Evolutionary conservation across 164 flowering plant genomes (phyloP).

Genomic region (Magnolia changhungtana): DNA sequence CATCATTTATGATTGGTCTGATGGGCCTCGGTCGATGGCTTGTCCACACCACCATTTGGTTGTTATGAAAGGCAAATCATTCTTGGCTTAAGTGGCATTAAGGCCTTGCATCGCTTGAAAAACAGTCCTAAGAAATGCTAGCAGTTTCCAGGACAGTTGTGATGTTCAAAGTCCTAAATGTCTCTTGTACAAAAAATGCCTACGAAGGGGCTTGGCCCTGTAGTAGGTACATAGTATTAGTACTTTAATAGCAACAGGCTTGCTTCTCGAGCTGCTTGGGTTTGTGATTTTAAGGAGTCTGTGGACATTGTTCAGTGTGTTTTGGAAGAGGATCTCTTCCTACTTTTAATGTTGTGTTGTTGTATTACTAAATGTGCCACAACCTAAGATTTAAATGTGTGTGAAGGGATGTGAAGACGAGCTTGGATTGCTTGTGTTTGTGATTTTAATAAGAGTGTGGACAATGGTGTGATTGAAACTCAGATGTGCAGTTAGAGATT

Average conservation of each 20-base stretch:
- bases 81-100: conserved; percentile 65
- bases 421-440: neutral
- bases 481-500: neutral
- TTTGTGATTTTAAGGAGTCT: neutral
- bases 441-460: neutral
- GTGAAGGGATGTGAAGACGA: neutral
- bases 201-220: neutral
- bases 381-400: too few relatives aligned
- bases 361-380: too few relatives aligned
- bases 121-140: neutral
- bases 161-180: conserved; percentile 19
- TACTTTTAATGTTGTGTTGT: too few relatives aligned
- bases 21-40: conserved; percentile 29
- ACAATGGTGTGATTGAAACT: neutral
- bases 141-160: conserved; percentile 10
- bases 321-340: too few relatives aligned
- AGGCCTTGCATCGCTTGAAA: conserved; percentile 24
- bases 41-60: conserved; percentile 40
- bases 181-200: neutral
- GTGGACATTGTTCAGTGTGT: too few relatives aligned
- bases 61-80: conserved; percentile 66
- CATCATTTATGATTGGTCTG: conserved; percentile 5
- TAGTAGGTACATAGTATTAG: too few relatives aligned
- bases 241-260: too few relatives aligned
- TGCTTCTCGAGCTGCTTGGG: neutral